Base-by-base conservation (phyloP, 2,329 filamentous ascomycete genomes). In the Pseudocercospora crystallina region DNA sequence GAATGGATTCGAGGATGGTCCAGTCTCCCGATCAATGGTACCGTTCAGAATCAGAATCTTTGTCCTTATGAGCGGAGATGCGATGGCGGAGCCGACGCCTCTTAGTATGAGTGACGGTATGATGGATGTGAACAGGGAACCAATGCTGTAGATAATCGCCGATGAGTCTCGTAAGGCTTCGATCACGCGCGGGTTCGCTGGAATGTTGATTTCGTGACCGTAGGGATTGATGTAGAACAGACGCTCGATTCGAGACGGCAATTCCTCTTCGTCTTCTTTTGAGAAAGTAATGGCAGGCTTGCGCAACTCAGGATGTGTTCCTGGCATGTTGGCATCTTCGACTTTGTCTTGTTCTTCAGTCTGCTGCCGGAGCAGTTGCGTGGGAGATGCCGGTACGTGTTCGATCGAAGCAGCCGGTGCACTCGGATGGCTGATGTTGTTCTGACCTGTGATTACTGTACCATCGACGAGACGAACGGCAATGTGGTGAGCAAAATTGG, bases 141-240 rank as follows among this genome's bases (percentile, higher is more conserved):
- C 94, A 52, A 97, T 95, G 69, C 87, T 91, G 73, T 96, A 97
- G 39, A 97, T 82, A 8, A 96, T 78, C 1, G 83, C 85, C 49
- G 83, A 79, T 0, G 87, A 80, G 1, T 74, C 72, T 12, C 75
- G 73, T 1, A 97, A 69, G 0, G 89, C 83, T 7, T 83, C 79
- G 0, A 95, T 62, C 0, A 92, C 89, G 43, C 89, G 84, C 0
- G 90, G 85, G 63, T 96, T 97, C 2, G 90, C 87, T 0, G 85
- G 80, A 0, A 91, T 88, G 13, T 85, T 83, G 60, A 97, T 96
- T 70, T 96, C 91, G 67, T 96, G 90, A n/a, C 92, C 92, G 69
- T 96, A 97, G 0, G 92, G 92, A 65, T 96, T 97, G 73, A 97
- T 97, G 74, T 97, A 97, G 90, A 90, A 97, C 30, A 97, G 79